Evolutionary conservation across 2,329 filamentous ascomycete genomes (phyloP).

Genomic region (Talaromyces sp.): DNA sequence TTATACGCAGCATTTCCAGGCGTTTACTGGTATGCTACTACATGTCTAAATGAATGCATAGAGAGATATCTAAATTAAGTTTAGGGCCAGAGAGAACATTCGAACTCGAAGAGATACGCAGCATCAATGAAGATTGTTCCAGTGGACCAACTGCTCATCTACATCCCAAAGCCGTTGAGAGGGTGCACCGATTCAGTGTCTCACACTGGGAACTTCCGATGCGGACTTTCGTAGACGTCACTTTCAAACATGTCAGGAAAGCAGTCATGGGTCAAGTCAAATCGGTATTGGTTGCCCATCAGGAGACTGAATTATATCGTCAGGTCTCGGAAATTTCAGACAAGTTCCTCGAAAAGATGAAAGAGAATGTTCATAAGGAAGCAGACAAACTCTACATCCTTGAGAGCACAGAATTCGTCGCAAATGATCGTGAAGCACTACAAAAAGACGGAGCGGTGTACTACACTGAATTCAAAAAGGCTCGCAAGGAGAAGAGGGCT

Average conservation of each 20-base stretch:
- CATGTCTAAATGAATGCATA: background rate
- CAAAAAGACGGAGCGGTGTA: background rate
- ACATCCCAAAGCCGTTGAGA: conserved; percentile 59
- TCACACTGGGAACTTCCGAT: conserved; percentile 57
- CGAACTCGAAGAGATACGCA: conserved; percentile 45
- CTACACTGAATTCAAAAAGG: background rate
- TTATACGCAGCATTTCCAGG: conserved; percentile 24
- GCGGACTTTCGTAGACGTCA: conserved; percentile 35
- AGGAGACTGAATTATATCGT: conserved; percentile 34
- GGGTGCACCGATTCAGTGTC: conserved; percentile 57
- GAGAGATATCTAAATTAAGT: background rate
- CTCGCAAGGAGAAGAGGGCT: background rate
- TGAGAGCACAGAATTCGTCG: background rate
- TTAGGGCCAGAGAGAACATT: conserved; percentile 26
- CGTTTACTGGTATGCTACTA: conserved; percentile 18
- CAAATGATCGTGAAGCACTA: conserved; percentile 1
- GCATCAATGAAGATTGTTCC: conserved; percentile 54
- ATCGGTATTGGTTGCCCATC: conserved; percentile 32
- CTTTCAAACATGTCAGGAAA: conserved; percentile 28
- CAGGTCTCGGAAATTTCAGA: conserved; percentile 43
- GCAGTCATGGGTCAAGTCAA: conserved; percentile 49
- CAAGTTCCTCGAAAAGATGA: conserved; percentile 46
- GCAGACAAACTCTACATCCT: conserved; percentile 23
- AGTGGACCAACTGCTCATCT: conserved; percentile 58
- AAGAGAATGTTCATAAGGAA: conserved; percentile 39